Evolutionary conservation across 2,329 filamentous ascomycete species (phyloP), one percentile per base, ranked within the genome.

Genomic region (Cladophialophora chaetospira): DNA sequence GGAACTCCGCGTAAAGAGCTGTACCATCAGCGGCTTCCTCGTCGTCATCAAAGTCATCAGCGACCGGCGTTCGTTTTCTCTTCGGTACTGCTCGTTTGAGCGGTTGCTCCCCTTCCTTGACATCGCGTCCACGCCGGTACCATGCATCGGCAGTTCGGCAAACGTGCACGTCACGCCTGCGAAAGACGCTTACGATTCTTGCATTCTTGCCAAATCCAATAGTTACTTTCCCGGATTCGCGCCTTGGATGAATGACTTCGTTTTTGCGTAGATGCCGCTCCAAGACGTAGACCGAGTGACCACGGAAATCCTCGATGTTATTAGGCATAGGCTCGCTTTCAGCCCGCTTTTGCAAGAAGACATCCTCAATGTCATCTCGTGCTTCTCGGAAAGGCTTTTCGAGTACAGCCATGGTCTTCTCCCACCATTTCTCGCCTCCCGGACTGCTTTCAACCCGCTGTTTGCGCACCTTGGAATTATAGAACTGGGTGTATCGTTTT

Each of bases 381-480:
- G 94, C 88, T 17, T 77, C 73, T 2, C 71, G 55, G 46, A 79
- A 77, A 2, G 72, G 70, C 35, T 73, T 73, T 57, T 73, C 70
- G 45, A 75, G 78, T 49, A 65, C 65, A 26, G 55, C 59, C 66
- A 76, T 78, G 42, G 70, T 78, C 57, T 71, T 73, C 26, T 72
- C 71, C 77, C 79, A 83, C 85, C 85, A 88, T 51, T 66, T 66
- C 17, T 76, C 72, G 2, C 85, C 85, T 38, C 76, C 72, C 43
- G 78, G 75, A 1, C 81, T 85, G 29, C 73, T 76, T 63, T 97
- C 94, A 1, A 99, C 81, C n/a, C 94, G 85, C 57, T 83, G 73
- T 62, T 86, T 91, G 19, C 89, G 82, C 1, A 92, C 96, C 73
- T 97, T 97, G 19, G 92, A 89, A 65, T 91, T 94, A 73, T 88